Base-by-base conservation (phyloP, 306 rosid species). In the Oemleria cerasiformis region DNA sequence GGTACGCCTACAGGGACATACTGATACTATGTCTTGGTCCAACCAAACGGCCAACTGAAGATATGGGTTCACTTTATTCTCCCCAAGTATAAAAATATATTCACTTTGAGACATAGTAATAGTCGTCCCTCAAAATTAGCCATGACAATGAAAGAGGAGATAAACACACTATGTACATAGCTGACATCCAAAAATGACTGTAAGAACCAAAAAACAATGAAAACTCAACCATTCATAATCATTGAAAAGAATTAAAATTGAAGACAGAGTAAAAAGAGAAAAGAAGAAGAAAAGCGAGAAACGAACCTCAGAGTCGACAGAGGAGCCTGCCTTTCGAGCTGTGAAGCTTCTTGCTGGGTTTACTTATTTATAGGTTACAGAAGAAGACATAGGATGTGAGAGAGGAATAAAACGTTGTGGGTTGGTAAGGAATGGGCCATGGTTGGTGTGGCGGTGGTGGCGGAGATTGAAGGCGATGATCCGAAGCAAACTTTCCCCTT, bases 391-490 rank as follows among this genome's bases (percentile, higher is more conserved):
- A 67, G 51, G 15, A 43, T 47, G 71, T 47, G 70, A 5, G 54
- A 16, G 54, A 54, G 60, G 11, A 38, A 13, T 36, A 56, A 56
- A 10, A 23, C 40, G 9, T 30, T 12, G 62, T 16, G 61, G 64
- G 43, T 59, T 67, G 42, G 64, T 59, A n/a, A 13, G 25, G 57
- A 67, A 67, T 50, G 57, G 72, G 61, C n/a, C 45, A 6, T 14
- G 48, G 68, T 77, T 56, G 70, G 66, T 75, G 36, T 30, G 36
- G 36, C 36, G 36, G 36, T 30, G 63, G 78, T 70, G 40, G 66
- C 15, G 54, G 71, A 66, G 15, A 9, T 1, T 36, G 14, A 45
- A 38, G 4, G 64, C 8, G n/a, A 67, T 19, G 7, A 21, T 5
- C 9, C 34, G 39, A 53, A 44, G 55, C 15, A 17, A 21, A 50